Conservation (phyloP, 148 eudicot species). For the Amaranthus cruentus region DNA sequence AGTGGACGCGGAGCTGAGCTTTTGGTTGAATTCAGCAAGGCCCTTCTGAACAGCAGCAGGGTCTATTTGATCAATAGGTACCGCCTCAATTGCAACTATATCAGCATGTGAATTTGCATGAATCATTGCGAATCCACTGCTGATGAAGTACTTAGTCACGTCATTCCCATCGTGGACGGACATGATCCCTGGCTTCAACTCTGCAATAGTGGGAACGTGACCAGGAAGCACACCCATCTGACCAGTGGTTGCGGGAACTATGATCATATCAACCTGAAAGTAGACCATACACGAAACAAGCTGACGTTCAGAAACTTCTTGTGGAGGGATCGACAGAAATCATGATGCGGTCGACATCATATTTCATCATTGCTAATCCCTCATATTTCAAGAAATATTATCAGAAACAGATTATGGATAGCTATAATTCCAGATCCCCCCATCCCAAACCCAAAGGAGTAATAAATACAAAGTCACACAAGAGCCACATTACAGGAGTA, state of each 20-base stretch:
- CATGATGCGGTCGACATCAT: no score
- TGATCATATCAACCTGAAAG: slow-evolving; percentile 78
- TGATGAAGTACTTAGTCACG: slow-evolving; percentile 58
- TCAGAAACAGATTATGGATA: not conserved
- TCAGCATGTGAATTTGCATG: slow-evolving; percentile 74
- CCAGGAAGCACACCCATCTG: slow-evolving; percentile 87
- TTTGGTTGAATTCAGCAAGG: slow-evolving; percentile 74
- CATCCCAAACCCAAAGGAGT: not conserved
- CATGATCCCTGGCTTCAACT: slow-evolving; percentile 70
- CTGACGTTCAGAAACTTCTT: no score
- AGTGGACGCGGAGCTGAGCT: slow-evolving; percentile 70
- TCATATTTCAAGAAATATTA: not conserved
- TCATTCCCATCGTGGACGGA: slow-evolving; percentile 69
- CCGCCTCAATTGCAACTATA: slow-evolving; percentile 72
- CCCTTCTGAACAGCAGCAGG: slow-evolving; percentile 68
- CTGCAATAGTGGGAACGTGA: slow-evolving; percentile 65
- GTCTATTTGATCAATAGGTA: slow-evolving; percentile 72
- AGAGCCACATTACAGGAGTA: not conserved
- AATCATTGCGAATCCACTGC: slow-evolving; percentile 76
- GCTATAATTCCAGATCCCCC: not conserved
- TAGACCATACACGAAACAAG: not conserved
- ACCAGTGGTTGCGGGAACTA: slow-evolving; percentile 69
- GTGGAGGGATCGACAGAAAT: no score
- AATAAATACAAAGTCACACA: not conserved
- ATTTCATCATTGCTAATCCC: not conserved